These are phyloP conservation scores for Acanthamoeba royreba DNA, from an alignment of 208 protist genomes.

Conservation along the genomic window DNA sequence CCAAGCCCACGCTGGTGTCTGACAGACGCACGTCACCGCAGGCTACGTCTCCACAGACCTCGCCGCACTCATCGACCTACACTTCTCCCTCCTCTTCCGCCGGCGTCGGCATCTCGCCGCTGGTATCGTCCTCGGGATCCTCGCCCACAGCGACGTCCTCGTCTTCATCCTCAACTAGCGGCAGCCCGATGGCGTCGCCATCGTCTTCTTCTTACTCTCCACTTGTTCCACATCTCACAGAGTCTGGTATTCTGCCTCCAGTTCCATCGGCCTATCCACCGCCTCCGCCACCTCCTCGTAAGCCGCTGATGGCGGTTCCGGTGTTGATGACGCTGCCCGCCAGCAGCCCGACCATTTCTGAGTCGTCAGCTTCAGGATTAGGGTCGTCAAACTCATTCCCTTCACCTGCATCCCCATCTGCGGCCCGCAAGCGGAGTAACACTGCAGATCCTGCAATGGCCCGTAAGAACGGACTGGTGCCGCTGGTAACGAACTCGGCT, in stretches of 20 bases:
- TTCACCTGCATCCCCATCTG: neutral
- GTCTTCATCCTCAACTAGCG: neutral
- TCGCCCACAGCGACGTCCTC: neutral
- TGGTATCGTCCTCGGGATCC: neutral
- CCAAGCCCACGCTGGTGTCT: neutral
- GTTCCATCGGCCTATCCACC: neutral
- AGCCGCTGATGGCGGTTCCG: neutral
- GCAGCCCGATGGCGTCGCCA: neutral
- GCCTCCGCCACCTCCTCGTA: neutral
- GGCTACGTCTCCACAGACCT: neutral
- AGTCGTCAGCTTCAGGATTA: neutral
- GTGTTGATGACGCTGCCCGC: neutral
- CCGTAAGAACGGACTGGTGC: neutral
- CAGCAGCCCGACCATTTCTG: neutral
- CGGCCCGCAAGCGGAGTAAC: neutral
- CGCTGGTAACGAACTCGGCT: neutral
- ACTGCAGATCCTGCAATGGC: neutral
- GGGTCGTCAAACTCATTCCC: neutral
- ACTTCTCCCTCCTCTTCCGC: neutral
- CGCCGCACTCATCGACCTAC: neutral
- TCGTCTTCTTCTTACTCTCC: neutral
- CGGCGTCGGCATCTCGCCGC: neutral
- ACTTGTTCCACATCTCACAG: neutral
- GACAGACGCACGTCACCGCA: neutral
- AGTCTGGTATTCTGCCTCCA: neutral